A percentile compares a stretch with the other conserved stretches of the same genome.
phyloP scores from a whole-genome alignment of 176 grass and related monocot genomes.

The Metroxylon sagu region DNA sequence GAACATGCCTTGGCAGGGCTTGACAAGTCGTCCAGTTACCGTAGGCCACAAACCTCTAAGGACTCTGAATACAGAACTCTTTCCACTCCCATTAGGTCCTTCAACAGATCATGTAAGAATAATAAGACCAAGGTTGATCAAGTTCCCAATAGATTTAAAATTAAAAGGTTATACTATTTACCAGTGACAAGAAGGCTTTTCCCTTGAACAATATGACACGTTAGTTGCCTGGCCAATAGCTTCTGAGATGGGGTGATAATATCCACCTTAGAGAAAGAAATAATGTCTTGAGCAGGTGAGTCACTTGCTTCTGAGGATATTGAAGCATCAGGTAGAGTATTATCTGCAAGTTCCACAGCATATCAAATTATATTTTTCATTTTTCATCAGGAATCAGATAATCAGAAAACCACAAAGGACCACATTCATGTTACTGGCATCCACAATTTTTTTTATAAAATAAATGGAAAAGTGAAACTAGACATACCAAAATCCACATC shows the following conservation, averaged over 20 bases:
- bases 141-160: slow-evolving; percentile 1
- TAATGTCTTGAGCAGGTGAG: slow-evolving; percentile 44
- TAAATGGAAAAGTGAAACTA: too few relatives aligned
- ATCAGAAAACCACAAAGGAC: too few relatives aligned
- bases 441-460: too few relatives aligned
- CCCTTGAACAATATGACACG: slow-evolving; percentile 57
- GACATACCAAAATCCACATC: too few relatives aligned
- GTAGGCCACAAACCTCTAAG: slow-evolving; percentile 85
- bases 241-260: slow-evolving; percentile 86
- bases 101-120: slow-evolving; percentile 13
- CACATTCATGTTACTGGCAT: too few relatives aligned
- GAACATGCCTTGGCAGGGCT: slow-evolving; percentile 63
- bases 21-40: slow-evolving; percentile 64
- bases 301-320: slow-evolving; percentile 30
- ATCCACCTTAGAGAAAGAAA: slow-evolving; percentile 81
- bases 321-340: slow-evolving; percentile 36
- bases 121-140: not conserved
- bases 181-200: slow-evolving; percentile 93
- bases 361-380: too few relatives aligned
- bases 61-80: slow-evolving; percentile 93
- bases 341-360: slow-evolving; percentile 21
- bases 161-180: slow-evolving; percentile 4
- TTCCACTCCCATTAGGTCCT: slow-evolving; percentile 97
- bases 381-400: too few relatives aligned
- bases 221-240: slow-evolving; percentile 66